Evolutionary conservation across 306 rosid genomes (phyloP).

Genomic region (Lathyrus tuberosus): DNA sequence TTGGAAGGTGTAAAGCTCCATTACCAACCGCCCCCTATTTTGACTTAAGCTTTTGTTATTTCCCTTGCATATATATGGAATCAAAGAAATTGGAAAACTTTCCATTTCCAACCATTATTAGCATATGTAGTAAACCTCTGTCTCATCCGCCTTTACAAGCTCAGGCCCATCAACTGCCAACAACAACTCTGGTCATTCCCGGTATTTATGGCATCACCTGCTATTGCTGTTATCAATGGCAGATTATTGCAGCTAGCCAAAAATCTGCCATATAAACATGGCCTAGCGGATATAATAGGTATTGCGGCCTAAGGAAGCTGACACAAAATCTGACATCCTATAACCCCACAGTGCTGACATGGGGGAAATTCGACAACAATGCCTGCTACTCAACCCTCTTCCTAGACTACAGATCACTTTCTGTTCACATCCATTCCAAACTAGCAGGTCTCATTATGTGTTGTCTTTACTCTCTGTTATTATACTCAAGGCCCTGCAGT

Average conservation of each 20-base stretch:
- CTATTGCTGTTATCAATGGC: background rate
- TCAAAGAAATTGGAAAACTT: background rate
- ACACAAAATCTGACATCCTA: background rate
- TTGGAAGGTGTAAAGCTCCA: background rate
- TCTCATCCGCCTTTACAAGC: background rate
- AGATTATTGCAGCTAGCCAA: background rate
- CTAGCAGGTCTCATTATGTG: background rate
- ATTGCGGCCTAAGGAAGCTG: background rate
- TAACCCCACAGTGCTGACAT: background rate
- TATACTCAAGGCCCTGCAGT: conserved; percentile 8
- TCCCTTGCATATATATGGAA: background rate
- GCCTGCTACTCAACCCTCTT: background rate
- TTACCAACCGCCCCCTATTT: background rate
- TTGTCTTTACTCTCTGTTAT: conserved; percentile 6
- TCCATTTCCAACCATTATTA: background rate
- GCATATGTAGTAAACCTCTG: background rate
- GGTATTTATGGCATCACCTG: background rate
- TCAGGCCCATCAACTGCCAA: background rate
- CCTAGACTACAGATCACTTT: background rate
- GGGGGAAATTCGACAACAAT: conserved; percentile 3
- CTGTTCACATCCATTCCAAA: conserved; percentile 5
- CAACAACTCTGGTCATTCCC: background rate
- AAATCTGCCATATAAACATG: background rate
- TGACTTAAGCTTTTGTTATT: background rate
- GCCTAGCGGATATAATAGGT: background rate